Percentiles rank a stretch among this genome's conserved stretches.
These are phyloP conservation scores for Suhomyces terraborum DNA, from an alignment of 1,139 yeast species.

Conservation along the genomic window DNA sequence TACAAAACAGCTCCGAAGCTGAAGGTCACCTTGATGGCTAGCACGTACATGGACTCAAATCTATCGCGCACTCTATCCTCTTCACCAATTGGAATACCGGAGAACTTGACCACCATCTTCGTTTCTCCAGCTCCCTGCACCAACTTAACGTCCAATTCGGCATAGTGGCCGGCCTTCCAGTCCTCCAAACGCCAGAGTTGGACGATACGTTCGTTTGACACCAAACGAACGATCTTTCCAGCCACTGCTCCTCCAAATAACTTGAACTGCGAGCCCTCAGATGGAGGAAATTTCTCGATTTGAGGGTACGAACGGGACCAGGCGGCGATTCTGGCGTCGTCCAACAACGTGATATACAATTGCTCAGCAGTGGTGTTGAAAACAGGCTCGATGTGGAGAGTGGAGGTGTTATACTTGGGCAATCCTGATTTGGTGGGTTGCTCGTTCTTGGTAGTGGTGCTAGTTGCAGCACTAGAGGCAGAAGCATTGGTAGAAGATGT, in stretches of 20 bases:
- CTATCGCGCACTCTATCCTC: conserved; percentile 85
- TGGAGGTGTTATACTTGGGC: conserved; percentile 76
- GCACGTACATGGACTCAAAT: conserved; percentile 85
- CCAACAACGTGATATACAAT: conserved; percentile 72
- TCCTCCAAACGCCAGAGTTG: conserved; percentile 86
- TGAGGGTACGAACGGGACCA: conserved; percentile 85
- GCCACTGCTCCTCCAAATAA: conserved; percentile 88
- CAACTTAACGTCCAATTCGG: conserved; percentile 64
- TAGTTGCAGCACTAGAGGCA: conserved; percentile 6
- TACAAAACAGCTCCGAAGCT: conserved; percentile 90
- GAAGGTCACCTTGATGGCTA: conserved; percentile 84
- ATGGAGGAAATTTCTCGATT: conserved; percentile 52
- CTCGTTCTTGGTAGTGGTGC: not conserved
- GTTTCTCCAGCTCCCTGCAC: conserved; percentile 84
- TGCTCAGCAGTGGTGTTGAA: conserved; percentile 90
- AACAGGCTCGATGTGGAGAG: conserved; percentile 72
- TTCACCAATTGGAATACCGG: conserved; percentile 96
- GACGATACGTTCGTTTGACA: conserved; percentile 57
- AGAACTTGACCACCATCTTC: conserved; percentile 71
- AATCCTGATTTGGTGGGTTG: conserved; percentile 23
- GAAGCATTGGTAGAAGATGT: conserved; percentile 15
- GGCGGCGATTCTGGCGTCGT: conserved; percentile 75
- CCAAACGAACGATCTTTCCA: conserved; percentile 66
- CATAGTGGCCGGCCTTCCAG: conserved; percentile 85
- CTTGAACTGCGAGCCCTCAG: conserved; percentile 62